Evolutionary conservation across 2,329 filamentous ascomycete genomes (phyloP).

Genomic region (Xylaria sp.): DNA sequence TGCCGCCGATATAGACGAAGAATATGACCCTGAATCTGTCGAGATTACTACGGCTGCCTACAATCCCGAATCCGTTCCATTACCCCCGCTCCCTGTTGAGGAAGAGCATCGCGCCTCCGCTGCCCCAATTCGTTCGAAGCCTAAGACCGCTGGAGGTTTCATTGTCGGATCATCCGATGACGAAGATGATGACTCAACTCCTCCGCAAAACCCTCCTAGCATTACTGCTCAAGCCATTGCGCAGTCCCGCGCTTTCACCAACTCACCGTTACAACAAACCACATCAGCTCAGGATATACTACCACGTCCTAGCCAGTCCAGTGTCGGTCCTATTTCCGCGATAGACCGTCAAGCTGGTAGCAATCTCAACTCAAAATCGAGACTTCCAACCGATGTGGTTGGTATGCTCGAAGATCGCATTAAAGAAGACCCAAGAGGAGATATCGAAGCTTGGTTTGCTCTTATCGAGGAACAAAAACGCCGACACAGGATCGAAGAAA

Average conservation of each 20-base stretch:
- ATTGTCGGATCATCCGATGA: constrained; percentile 65
- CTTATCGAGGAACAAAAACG: constrained; percentile 85
- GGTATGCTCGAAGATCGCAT: constrained; percentile 88
- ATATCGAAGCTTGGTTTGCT: constrained; percentile 88
- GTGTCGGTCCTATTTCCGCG: constrained; percentile 17
- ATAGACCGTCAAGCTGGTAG: constrained; percentile 14
- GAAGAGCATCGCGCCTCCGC: constrained; percentile 41
- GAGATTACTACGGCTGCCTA: constrained; percentile 49
- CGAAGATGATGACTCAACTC: constrained; percentile 51
- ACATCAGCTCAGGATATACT: constrained; percentile 27
- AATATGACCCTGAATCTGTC: constrained; percentile 57
- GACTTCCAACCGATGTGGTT: constrained; percentile 70
- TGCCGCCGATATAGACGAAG: constrained; percentile 54
- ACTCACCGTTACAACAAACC: constrained; percentile 37
- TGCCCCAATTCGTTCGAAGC: constrained; percentile 55
- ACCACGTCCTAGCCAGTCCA: constrained; percentile 24
- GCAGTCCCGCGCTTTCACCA: constrained; percentile 29
- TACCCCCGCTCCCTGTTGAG: constrained; percentile 33
- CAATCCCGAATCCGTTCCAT: constrained; percentile 54
- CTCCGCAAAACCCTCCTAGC: constrained; percentile 31
- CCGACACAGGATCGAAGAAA: constrained; percentile 81
- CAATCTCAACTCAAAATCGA: constrained; percentile 33
- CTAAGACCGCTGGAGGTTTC: constrained; percentile 65
- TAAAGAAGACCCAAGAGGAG: constrained; percentile 88
- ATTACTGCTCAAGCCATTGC: constrained; percentile 34